These are phyloP conservation scores for Alternaria longipes DNA, from an alignment of 2,329 filamentous ascomycete genomes.

Conservation along the genomic window DNA sequence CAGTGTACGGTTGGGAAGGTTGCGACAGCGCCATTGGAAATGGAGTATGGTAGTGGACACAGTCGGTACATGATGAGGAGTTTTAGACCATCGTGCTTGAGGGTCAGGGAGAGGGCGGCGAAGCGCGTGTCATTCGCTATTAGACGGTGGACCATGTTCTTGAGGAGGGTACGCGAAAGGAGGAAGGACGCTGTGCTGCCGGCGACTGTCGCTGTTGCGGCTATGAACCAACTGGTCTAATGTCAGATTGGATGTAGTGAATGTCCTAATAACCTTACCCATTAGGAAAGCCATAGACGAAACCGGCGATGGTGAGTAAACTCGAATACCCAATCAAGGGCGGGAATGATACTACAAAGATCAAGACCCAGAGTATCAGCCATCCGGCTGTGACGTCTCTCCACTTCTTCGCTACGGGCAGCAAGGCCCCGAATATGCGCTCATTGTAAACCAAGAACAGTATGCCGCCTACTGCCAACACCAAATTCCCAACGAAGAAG, in stretches of 20 bases:
- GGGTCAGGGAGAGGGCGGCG: constrained; percentile 83
- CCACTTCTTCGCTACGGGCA: constrained; percentile 79
- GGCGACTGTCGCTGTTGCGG: constrained; percentile 77
- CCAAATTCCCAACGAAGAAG: constrained; percentile 61
- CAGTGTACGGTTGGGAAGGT: constrained; percentile 90
- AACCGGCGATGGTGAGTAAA: constrained; percentile 73
- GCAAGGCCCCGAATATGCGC: constrained; percentile 78
- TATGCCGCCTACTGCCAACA: constrained; percentile 66
- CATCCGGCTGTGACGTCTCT: constrained; percentile 75
- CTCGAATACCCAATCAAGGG: constrained; percentile 89
- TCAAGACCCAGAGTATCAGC: constrained; percentile 77
- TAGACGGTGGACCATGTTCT: constrained; percentile 78
- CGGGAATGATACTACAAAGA: constrained; percentile 82
- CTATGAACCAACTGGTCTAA: constrained; percentile 78
- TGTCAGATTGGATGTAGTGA: constrained; percentile 26
- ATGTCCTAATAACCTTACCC: constrained; percentile 64
- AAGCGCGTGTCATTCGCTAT: constrained; percentile 87
- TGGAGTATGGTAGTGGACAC: constrained; percentile 89
- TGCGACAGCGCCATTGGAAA: constrained; percentile 92
- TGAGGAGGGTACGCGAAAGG: constrained; percentile 79
- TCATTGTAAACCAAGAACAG: constrained; percentile 81
- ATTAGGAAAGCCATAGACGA: constrained; percentile 75
- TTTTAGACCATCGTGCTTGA: constrained; percentile 89
- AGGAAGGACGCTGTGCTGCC: constrained; percentile 84
- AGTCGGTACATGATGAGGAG: constrained; percentile 91